Base-by-base conservation (phyloP, 2,329 filamentous ascomycete species). In the Xylaria multiplex region DNA sequence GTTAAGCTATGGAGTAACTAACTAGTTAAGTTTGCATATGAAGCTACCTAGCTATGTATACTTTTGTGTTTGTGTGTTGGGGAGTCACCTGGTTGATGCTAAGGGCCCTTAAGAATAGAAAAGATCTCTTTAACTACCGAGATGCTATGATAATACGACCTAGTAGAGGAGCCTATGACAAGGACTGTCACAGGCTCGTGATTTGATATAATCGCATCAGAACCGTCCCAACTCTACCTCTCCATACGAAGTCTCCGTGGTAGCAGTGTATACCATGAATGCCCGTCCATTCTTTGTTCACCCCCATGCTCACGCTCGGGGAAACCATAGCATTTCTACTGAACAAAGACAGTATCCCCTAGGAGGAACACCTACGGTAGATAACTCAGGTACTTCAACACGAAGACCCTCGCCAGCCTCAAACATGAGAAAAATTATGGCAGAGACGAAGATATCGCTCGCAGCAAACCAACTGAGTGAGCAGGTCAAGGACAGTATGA, bases 361-460 rank as follows among this genome's bases (percentile, higher is more conserved):
- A 8, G 46, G 37, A 59, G 8, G 14, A 40, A 24, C 24, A 22
- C 52, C 59, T 19, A 19, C 13, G 11, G 19, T 14, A 56, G 24
- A 54, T 19, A 7, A 43, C 30, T 37, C 32, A 7, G 11, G 8
- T 30, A 14, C n/a, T 24, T 11, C 62, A 37, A n/a, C 24, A 40
- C 56, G 46, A 42, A 46, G n/a, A 13, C 5, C 24, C 40, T 6
- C 19, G 19, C 19, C 37, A 35, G 27, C 22, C 1, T 49, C 32
- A 52, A 37, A 11, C n/a, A 60, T 53, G 19, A 27, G 45, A n/a
- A 57, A 53, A 49, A 58, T 69, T 45, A 70, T 66, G 57, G 63
- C 68, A 27, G 71, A 74, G 22, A 68, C 72, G 59, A 73, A 69
- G 59, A 49, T 76, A 13, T 70, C 73, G 6, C 69, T 76, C 11